Evolutionary conservation across 2,329 filamentous ascomycete species (phyloP), one percentile per base, ranked within the genome.

Genomic region (Xylariomycetidae sp.): DNA sequence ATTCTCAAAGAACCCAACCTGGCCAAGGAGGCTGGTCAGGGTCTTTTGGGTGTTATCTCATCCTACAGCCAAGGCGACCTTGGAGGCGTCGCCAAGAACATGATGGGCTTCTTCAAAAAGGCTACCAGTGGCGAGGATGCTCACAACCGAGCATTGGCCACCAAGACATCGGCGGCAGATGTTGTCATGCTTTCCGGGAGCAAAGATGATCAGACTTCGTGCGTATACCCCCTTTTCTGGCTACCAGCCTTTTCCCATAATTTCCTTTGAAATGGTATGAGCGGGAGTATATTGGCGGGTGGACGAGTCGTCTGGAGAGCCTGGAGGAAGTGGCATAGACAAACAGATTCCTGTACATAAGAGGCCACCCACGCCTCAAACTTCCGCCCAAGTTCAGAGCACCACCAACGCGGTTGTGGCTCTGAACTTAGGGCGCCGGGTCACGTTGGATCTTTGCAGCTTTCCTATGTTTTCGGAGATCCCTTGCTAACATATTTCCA

Each of bases 131-230:
- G 89, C 46, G 64, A 64, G 31, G 80, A 92, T 47, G 81, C 82
- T 13, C 82, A 88, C 60, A 74, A 93, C 63, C 80, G 79, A 57
- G 85, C 89, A 42, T 72, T 86, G 56, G 75, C 83, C 46, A 96
- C 90, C 25, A 93, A 93, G 67, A 96, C 92, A 12, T 92, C 84
- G 34, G 82, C 89, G 2, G 92, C 92, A 25, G 92, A 98, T 61
- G 92, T 98, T 19, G 78, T 98, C 57, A 94, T 95, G 85, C 95
- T 89, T 84, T 94, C 86, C 40, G 92, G 92, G 37, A 93, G 86
- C 66, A 95, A 95, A 63, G 92, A 98, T 56, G 78, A 82, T 41
- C 92, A 96, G 64, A 98, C 92, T 47, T 89, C 84, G 81, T 82
- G 64, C 60, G 75, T 76, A 53, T 49, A 54, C 42, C 48, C 53